Evolutionary conservation across 1,284 basidiomycete genomes (phyloP), one percentile per base, ranked within the genome.

Genomic region (Sporisorium scitamineum): DNA sequence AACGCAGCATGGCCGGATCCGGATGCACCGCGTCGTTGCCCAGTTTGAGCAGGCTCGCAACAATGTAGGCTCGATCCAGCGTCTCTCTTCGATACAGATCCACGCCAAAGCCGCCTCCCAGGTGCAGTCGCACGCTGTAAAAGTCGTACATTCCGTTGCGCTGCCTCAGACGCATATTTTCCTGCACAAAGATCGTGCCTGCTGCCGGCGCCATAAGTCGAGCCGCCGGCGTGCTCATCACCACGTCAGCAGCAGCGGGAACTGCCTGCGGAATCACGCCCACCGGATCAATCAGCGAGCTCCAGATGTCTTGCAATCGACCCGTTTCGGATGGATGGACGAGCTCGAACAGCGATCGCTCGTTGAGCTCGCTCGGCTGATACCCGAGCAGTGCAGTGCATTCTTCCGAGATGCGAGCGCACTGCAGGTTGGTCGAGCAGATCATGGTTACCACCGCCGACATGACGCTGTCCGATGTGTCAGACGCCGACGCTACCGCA

Each of bases 101-200:
- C 11, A 73, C 71, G 31, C 79, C 79, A 54, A 79, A 81, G 41
- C 64, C 70, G 37, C 78, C 78, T 24, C 79, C 79, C 24, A 80
- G 62, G 54, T 81, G 78, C 27, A 81, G 52, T 18, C 78, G 74
- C 4, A 81, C 68, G 51, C 71, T 76, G 67, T 75, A 79, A 22
- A 77, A 74, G 32, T 76, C 77, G 34, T 59, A 80, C 65, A 75
- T 69, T 13, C 77, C 71, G 32, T 65, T 76, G 29, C 73, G 59
- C 53, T 71, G 74, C 26, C 74, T 70, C 13, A 81, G 45, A 29
- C 78, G 74, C 62, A 81, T 66, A 56, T 71, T 67, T 18, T 81
- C 78, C 60, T 79, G 70, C 29, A 77, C 66, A 61, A 75, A 81
- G 64, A 79, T 76, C 44, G 79, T 81, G 22, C 79, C 79, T 14